Percentiles rank a stretch among this genome's conserved stretches.
Evolutionary conservation across 768 basidiomycete genomes (phyloP).

Genomic region (Leccinum arenicola): DNA sequence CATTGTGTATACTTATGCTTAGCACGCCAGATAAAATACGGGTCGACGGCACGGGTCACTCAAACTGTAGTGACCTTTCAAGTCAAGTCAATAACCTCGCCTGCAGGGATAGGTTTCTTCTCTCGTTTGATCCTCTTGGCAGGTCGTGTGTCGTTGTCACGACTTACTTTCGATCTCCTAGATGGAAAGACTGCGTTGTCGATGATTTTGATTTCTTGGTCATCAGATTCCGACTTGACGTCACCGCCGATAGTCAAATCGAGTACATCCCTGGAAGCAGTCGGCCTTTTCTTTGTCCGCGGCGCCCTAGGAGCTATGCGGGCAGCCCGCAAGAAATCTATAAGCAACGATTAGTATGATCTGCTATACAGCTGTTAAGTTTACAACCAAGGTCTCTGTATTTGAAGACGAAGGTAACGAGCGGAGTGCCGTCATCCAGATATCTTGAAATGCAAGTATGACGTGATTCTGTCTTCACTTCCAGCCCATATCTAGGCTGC

Average conservation of each 20-base stretch:
- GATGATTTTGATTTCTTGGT: conserved; percentile 8
- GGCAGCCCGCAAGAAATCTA: conserved; percentile 29
- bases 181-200: background rate
- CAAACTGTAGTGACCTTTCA: conserved; percentile 9
- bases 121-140: conserved; percentile 30
- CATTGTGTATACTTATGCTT: background rate
- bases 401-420: conserved; percentile 29
- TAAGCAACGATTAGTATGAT: background rate
- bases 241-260: conserved; percentile 18
- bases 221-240: conserved; percentile 11
- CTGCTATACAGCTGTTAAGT: background rate
- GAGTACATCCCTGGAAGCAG: conserved; percentile 13
- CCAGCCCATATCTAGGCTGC: conserved; percentile 22
- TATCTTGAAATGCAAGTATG: background rate
- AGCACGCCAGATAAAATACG: background rate
- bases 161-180: conserved; percentile 6
- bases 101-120: conserved; percentile 6
- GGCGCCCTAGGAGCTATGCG: conserved; percentile 23
- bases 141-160: conserved; percentile 5
- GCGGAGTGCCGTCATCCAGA: conserved; percentile 17
- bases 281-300: background rate
- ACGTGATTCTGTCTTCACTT: background rate
- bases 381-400: conserved; percentile 30
- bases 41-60: background rate
- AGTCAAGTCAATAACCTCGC: conserved; percentile 32